Evolutionary conservation across 371 early-diverging fungal species (phyloP).

Genomic region (Mucor lusitanicus): DNA sequence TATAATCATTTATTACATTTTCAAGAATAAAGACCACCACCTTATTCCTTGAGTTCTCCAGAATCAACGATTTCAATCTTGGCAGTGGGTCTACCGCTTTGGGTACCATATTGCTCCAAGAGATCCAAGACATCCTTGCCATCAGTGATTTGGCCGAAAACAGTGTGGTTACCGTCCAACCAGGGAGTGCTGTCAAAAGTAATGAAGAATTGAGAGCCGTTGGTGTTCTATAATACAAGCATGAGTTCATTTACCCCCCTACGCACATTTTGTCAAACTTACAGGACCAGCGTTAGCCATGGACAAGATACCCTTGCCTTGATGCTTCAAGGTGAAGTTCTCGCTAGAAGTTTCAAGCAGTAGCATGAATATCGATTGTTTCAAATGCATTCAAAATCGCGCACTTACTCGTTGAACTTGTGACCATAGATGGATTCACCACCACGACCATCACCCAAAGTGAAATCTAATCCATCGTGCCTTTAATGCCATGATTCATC

Average conservation of each 20-base stretch:
- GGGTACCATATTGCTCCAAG: constrained; percentile 77
- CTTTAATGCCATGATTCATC: not conserved
- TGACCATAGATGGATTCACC: constrained; percentile 94
- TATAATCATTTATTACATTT: not conserved
- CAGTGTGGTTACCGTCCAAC: constrained; percentile 85
- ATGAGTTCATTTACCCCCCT: not conserved
- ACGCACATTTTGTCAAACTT: constrained; percentile 20
- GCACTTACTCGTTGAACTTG: constrained; percentile 84
- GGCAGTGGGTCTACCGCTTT: constrained; percentile 64
- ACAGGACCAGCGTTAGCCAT: constrained; percentile 97
- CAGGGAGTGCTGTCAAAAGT: constrained; percentile 74
- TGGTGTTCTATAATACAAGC: constrained; percentile 65
- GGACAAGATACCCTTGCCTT: constrained; percentile 77
- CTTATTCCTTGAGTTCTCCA: constrained; percentile 72
- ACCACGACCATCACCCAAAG: constrained; percentile 93
- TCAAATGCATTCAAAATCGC: not conserved
- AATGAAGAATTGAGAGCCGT: constrained; percentile 98
- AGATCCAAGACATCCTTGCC: constrained; percentile 82
- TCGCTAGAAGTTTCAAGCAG: constrained; percentile 64
- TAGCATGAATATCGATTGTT: not conserved
- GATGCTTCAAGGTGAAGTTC: constrained; percentile 93
- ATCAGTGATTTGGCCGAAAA: constrained; percentile 90
- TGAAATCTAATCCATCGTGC: constrained; percentile 70
- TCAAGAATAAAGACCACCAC: not conserved
- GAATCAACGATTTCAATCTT: constrained; percentile 77